Evolutionary conservation across 495 filamentous ascomycete species (phyloP), one percentile per base, ranked within the genome.

Genomic region (Neurospora sp.): DNA sequence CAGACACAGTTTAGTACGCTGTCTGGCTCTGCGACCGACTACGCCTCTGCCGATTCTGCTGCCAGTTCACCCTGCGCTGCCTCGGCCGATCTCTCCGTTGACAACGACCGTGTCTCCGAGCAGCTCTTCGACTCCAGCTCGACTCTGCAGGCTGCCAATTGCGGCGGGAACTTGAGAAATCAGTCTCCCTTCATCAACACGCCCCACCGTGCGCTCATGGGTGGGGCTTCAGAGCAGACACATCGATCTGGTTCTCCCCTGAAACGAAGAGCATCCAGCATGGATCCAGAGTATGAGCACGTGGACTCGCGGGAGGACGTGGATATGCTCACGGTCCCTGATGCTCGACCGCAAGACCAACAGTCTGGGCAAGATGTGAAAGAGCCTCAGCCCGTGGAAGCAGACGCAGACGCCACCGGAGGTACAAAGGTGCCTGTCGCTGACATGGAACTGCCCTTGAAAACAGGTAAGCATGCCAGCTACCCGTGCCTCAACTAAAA

Each of bases 41-140:
- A 85, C 79, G 79, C 82, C 48, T 85, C 85, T 18, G 53, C 27
- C 53, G 53, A 65, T 65, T 89, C 85, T 48, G 82, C 84, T 20
- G 87, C 89, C 70, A 92, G 90, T 78, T 92, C 88, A 39, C 91
- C 92, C 16, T 89, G 88, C 76, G 89, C 89, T 74, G 91, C 91
- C 75, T 94, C 90, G 86, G 88, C 91, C 76, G 89, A 88, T 65
- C 82, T 94, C 70, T 88, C 89, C 70, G 83, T 94, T 68, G 87
- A 91, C 72, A 87, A 87, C 74, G 91, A 92, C 75, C 82, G 85
- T 65, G 83, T 79, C 72, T 83, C 85, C 75, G 89, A 90, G 61
- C 53, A 65, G 53, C 87, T 81, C 41, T 74, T 68, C 68, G 78
- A 81, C 35, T 68, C 75, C 18, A 72, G 72, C 68, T 74, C 76